These are phyloP conservation scores for Protomyces pachydermus DNA, from an alignment of 1,139 yeast genomes.

Conservation along the genomic window DNA sequence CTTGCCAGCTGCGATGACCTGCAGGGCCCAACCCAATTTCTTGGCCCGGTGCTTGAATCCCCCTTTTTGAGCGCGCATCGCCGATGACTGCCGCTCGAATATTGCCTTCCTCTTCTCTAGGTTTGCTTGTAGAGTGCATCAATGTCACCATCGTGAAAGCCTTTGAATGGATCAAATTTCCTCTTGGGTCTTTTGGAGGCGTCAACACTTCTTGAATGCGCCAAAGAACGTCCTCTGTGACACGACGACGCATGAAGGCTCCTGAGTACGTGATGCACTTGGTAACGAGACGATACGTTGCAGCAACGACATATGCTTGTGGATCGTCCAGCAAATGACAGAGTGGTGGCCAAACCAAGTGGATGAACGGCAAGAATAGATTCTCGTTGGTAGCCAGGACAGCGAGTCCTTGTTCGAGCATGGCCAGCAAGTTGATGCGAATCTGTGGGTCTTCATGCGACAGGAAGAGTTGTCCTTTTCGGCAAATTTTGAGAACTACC, in stretches of 20 bases:
- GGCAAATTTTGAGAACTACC: slow-evolving; percentile 57
- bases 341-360: slow-evolving; percentile 62
- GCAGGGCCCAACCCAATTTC: not conserved
- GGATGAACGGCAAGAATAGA: slow-evolving; percentile 60
- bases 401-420: slow-evolving; percentile 52
- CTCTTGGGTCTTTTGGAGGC: slow-evolving; percentile 6
- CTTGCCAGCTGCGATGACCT: slow-evolving; percentile 3
- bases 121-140: not conserved
- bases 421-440: slow-evolving; percentile 52
- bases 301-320: slow-evolving; percentile 40
- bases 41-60: not conserved
- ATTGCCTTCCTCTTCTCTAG: not conserved
- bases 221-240: slow-evolving; percentile 26
- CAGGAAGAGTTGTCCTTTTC: slow-evolving; percentile 64
- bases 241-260: slow-evolving; percentile 45
- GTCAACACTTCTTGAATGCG: not conserved
- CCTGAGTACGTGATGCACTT: slow-evolving; percentile 45
- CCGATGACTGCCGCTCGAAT: not conserved
- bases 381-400: slow-evolving; percentile 58
- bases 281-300: slow-evolving; percentile 43
- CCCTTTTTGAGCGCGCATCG: not conserved
- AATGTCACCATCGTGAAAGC: not conserved
- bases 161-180: slow-evolving; percentile 1
- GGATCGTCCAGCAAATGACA: slow-evolving; percentile 37
- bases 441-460: slow-evolving; percentile 62